Evolutionary conservation across 345 rosid species (phyloP), one percentile per base, ranked within the genome.

Genomic region (Acer campestre): DNA sequence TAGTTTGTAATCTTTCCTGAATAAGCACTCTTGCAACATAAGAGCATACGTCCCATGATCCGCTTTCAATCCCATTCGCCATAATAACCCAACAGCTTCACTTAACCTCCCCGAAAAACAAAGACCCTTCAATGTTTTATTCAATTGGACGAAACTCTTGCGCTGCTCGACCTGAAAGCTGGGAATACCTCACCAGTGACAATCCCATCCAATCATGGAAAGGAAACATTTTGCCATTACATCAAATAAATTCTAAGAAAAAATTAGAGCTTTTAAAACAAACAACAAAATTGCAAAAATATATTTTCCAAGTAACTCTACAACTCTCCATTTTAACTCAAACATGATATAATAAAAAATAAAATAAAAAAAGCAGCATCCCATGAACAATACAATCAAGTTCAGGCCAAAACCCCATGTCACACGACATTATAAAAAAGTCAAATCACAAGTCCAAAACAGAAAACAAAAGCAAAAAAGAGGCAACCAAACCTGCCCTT

Each of bases 11-110:
- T 83, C 83, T 58, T 85, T 83, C 81, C 88, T 72, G 70, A 84
- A 83, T 68, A 85, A 87, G 67, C 94, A 90, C 82, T 94, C 95
- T 80, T 94, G 94, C 82, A 93, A 83, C 58, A 90, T 68, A 68
- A 94, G 73, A 55, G 86, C 78, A 70, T 89, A 89, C 0, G 90
- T 91, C 20, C 76, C 66, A 5, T 78, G 71, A 38, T 84, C 84
- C 67, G 86, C 85, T 76, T 77, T 77, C 66, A 70, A 58, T 27
- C 88, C 84, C 2, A 79, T 65, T 40, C 79, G 74, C 80, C 91
- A 90, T 62, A 90, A 79, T 4, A 90, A 75, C 67, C 90, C 86
- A 79, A 90, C 84, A 75, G 97, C 92, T 82, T 94, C 94, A 56
- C 78, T 84, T 75, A 89, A 73, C 68, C 93, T 90, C 80, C 95